Base-by-base conservation (phyloP, 2,329 filamentous ascomycete genomes). In the Camptophora hylomeconis region DNA sequence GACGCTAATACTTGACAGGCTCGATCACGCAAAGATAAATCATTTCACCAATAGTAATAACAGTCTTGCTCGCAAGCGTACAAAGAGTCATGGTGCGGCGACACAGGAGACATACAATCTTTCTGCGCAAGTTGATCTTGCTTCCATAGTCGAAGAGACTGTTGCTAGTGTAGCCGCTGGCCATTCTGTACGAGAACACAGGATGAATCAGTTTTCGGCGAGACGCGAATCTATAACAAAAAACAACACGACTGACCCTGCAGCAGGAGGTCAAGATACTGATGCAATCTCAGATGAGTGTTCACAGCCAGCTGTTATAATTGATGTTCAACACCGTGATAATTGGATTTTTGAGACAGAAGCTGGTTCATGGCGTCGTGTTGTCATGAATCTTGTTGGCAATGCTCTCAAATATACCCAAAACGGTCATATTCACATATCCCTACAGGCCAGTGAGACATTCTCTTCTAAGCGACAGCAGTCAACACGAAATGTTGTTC, bases 371-470 rank as follows among this genome's bases (percentile, higher is more conserved):
- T 49, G 64, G 36, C 53, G 61, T 26, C 57, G 69, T 5, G 63
- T 75, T 25, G 58, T 75, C 26, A 72, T 74, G 68, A 75, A 75
- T 32, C 42, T 75, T 1, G 66, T 74, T 22, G 67, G 67, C 6
- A 76, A 76, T 40, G 61, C 72, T 0, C 56, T 75, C 42, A 76
- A 75, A 44, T 76, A 74, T 33, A 75, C 69, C 0, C 54, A 58
- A 2, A 45, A 51, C 1, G 70, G 70, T 3, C 63, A 54, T 30
- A 59, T 75, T 2, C 55, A 58, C 5, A 50, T 69, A 3, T 51
- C 45, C 3, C 37, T 67, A 8, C 46, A 50, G 30, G 35, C 45
- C 2, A 50, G 49, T 10, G 41, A 40, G n/a, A n/a, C n/a, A n/a
- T n/a, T n/a, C n/a, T 48, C 43, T 2, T 42, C 48, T 4, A 40